These are phyloP conservation scores for Backusella tuberculispora DNA, from an alignment of 192 early-diverging fungal species.

Conservation along the genomic window DNA sequence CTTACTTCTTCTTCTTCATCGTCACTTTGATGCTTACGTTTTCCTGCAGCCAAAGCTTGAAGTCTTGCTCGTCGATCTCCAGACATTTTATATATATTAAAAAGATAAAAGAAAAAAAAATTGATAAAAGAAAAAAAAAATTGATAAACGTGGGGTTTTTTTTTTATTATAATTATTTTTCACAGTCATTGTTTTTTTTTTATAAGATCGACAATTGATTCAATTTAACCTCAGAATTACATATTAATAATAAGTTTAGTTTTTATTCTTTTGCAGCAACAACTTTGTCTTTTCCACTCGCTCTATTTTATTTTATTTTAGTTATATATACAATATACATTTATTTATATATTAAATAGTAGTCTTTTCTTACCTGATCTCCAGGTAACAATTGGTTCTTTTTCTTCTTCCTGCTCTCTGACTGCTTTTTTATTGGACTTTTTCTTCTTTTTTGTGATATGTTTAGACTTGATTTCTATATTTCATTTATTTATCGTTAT, in stretches of 20 bases:
- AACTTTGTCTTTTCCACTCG: background rate
- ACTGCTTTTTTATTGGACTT: background rate
- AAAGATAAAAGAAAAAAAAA: conserved; percentile 15
- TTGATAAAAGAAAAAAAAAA: background rate
- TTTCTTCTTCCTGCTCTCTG: background rate
- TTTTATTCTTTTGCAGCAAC: background rate
- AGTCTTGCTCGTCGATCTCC: conserved; percentile 26
- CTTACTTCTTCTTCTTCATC: conserved; percentile 15
- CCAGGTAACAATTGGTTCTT: background rate
- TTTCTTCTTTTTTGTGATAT: background rate
- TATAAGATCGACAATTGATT: background rate
- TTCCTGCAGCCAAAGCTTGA: conserved; percentile 18
- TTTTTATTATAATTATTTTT: background rate
- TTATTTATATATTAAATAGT: no score
- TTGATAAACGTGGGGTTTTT: background rate
- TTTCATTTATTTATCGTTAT: background rate
- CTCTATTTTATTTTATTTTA: no score
- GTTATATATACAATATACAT: no score
- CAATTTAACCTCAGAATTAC: background rate
- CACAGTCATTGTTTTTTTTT: background rate
- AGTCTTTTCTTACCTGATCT: background rate
- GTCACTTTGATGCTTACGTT: conserved; percentile 15
- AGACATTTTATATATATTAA: conserved; percentile 18
- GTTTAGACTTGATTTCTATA: background rate
- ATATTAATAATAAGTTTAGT: background rate